phyloP scores from a whole-genome alignment of 176 grass and related monocot species.

The Olyra latifolia region DNA sequence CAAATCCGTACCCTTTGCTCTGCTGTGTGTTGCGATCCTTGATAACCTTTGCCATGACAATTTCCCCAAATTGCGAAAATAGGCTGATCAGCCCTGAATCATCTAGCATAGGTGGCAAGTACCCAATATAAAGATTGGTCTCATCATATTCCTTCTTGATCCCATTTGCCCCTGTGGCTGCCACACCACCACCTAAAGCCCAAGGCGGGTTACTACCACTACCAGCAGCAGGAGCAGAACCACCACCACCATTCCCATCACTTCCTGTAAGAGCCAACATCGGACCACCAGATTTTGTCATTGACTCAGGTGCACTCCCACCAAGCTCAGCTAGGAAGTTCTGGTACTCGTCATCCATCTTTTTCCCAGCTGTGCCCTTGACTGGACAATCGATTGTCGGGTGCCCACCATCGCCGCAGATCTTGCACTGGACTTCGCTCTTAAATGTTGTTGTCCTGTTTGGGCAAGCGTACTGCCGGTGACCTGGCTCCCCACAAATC shows the following conservation, averaged over 20 bases:
- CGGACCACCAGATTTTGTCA: slow-evolving; percentile 59
- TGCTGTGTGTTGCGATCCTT: slow-evolving; percentile 77
- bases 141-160: slow-evolving; percentile 90
- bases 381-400: slow-evolving; percentile 95
- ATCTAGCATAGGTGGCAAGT: slow-evolving; percentile 77
- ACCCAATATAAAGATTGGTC: slow-evolving; percentile 93
- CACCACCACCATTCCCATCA: slow-evolving; percentile 6
- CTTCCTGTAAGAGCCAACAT: slow-evolving; percentile 63
- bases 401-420: slow-evolving; percentile 94
- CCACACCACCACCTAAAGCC: slow-evolving; percentile 34
- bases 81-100: slow-evolving; percentile 73
- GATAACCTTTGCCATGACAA: slow-evolving; percentile 96
- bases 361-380: slow-evolving; percentile 80
- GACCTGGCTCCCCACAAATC: slow-evolving; percentile 85
- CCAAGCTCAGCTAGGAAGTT: slow-evolving; percentile 97
- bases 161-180: slow-evolving; percentile 35
- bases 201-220: slow-evolving; percentile 57
- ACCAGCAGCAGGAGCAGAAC: slow-evolving; percentile 1
- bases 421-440: slow-evolving; percentile 88
- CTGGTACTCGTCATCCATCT: slow-evolving; percentile 98
- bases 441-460: slow-evolving; percentile 71
- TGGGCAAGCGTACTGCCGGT: slow-evolving; percentile 82
- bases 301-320: slow-evolving; percentile 77
- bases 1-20: slow-evolving; percentile 97
- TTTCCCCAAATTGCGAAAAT: slow-evolving; percentile 87